These are phyloP conservation scores for Aspergillus haitiensis DNA, from an alignment of 495 filamentous ascomycete genomes.

Conservation along the genomic window DNA sequence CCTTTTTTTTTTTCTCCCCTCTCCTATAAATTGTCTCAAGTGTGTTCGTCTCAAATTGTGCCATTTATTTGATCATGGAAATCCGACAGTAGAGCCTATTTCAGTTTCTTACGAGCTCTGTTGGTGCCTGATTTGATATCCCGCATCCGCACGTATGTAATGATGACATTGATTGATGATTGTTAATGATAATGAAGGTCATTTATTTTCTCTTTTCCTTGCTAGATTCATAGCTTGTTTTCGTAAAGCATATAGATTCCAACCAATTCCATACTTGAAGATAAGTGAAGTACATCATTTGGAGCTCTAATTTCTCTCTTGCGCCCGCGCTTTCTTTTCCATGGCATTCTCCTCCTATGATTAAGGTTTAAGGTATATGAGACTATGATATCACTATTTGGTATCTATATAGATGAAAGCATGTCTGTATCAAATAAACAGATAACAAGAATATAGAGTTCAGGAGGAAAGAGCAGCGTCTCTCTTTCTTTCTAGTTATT, in stretches of 20 bases:
- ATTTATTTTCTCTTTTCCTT: slow-evolving; percentile 4
- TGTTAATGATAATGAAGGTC: slow-evolving; percentile 27
- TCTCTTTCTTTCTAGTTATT: too few species aligned
- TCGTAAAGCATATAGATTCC: too few species aligned
- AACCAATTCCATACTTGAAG: too few species aligned
- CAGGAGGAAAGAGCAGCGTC: too few species aligned
- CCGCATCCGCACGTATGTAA: slow-evolving; percentile 18
- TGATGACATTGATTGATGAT: slow-evolving; percentile 20
- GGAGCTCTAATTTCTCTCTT: too few species aligned
- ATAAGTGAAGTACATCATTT: too few species aligned
- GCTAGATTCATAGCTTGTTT: background rate
- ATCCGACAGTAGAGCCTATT: background rate
- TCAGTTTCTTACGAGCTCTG: too few species aligned
- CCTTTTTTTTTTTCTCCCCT: slow-evolving; percentile 28
- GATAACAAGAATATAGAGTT: too few species aligned
- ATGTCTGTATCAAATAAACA: too few species aligned
- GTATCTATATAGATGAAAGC: background rate
- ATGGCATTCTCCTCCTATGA: background rate
- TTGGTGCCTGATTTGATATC: slow-evolving; percentile 9
- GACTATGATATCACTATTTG: slow-evolving; percentile 2
- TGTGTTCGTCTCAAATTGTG: slow-evolving; percentile 15
- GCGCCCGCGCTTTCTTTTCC: background rate
- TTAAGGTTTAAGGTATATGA: background rate
- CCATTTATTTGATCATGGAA: background rate
- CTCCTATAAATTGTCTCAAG: slow-evolving; percentile 19